Percentiles rank a stretch among this genome's conserved stretches.
phyloP scores from a whole-genome alignment of 495 filamentous ascomycete genomes.

The Evansstolkia leycettana region DNA sequence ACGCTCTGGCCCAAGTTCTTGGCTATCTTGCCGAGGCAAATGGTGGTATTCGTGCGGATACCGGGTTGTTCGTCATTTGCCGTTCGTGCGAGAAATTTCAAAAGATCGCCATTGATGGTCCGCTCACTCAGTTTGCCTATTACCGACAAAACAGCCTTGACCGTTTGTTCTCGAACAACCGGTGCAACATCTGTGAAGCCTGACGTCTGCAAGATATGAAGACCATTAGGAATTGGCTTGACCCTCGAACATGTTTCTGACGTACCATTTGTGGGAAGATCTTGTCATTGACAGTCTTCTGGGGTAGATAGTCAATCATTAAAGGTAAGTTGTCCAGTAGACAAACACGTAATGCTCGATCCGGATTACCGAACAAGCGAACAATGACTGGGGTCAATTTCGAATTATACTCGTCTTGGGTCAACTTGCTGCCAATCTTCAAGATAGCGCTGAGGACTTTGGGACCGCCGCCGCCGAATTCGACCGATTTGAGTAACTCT shows the following conservation, averaged over 20 bases:
- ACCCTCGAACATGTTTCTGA: slow-evolving; percentile 3
- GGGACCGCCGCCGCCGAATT: slow-evolving; percentile 91
- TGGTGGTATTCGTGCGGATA: slow-evolving; percentile 95
- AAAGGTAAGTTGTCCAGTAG: slow-evolving; percentile 75
- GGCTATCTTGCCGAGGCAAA: slow-evolving; percentile 91
- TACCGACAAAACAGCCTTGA: slow-evolving; percentile 80
- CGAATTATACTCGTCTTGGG: slow-evolving; percentile 78
- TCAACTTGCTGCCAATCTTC: slow-evolving; percentile 77
- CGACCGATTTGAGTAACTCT: slow-evolving; percentile 90
- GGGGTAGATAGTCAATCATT: slow-evolving; percentile 85
- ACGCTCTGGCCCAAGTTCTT: slow-evolving; percentile 69
- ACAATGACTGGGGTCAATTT: slow-evolving; percentile 78
- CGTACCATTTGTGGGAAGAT: slow-evolving; percentile 87
- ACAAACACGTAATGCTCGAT: slow-evolving; percentile 85
- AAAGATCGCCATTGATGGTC: slow-evolving; percentile 82
- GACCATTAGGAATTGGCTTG: slow-evolving; percentile 4
- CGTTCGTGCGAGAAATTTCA: slow-evolving; percentile 87
- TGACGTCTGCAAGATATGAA: slow-evolving; percentile 43
- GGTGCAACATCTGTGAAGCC: slow-evolving; percentile 89
- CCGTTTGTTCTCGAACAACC: slow-evolving; percentile 85
- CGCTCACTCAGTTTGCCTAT: slow-evolving; percentile 84
- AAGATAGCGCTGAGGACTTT: slow-evolving; percentile 82
- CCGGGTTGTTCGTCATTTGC: slow-evolving; percentile 96
- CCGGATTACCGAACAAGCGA: slow-evolving; percentile 79
- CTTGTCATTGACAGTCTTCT: slow-evolving; percentile 88